Percentiles rank a stretch among this genome's conserved stretches.
Conservation (phyloP, 257 asterid genomes). For the Eustoma russellianum region DNA sequence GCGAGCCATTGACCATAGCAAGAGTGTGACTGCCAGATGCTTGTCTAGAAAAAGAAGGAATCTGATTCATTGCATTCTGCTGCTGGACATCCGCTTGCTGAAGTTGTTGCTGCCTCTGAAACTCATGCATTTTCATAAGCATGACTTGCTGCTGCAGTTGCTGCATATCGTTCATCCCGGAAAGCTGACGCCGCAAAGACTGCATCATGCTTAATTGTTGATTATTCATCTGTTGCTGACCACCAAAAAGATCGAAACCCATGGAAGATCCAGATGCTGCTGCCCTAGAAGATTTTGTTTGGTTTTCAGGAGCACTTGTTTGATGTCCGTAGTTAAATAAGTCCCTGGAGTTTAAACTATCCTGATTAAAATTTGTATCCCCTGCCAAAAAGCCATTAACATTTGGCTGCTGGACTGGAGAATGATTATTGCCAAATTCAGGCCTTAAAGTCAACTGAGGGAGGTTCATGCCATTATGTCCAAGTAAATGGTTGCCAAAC, state of each 20-base stretch:
- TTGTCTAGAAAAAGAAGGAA: conserved; percentile 33
- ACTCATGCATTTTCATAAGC: conserved; percentile 54
- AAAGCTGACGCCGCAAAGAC: conserved; percentile 58
- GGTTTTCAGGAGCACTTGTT: conserved; percentile 46
- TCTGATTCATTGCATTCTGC: conserved; percentile 31
- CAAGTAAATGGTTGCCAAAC: conserved; percentile 40
- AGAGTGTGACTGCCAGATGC: conserved; percentile 51
- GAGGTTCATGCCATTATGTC: conserved; percentile 47
- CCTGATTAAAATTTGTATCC: conserved; percentile 52
- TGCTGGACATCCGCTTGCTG: conserved; percentile 55
- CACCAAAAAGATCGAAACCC: conserved; percentile 84
- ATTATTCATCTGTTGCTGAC: conserved; percentile 70
- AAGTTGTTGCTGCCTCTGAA: conserved; percentile 62
- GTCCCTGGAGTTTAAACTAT: conserved; percentile 41
- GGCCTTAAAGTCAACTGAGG: conserved; percentile 47
- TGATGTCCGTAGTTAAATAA: conserved; percentile 53
- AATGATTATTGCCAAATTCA: conserved; percentile 41
- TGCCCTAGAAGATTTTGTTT: conserved; percentile 41
- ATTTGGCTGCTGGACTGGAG: conserved; percentile 47
- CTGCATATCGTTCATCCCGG: conserved; percentile 59
- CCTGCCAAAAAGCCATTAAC: conserved; percentile 43
- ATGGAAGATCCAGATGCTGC: conserved; percentile 50
- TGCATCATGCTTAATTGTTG: conserved; percentile 64
- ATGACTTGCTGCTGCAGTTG: conserved; percentile 63
- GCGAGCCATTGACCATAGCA: conserved; percentile 34